Base-by-base conservation (phyloP, 495 filamentous ascomycete genomes). In the Xylaria telfairii region DNA sequence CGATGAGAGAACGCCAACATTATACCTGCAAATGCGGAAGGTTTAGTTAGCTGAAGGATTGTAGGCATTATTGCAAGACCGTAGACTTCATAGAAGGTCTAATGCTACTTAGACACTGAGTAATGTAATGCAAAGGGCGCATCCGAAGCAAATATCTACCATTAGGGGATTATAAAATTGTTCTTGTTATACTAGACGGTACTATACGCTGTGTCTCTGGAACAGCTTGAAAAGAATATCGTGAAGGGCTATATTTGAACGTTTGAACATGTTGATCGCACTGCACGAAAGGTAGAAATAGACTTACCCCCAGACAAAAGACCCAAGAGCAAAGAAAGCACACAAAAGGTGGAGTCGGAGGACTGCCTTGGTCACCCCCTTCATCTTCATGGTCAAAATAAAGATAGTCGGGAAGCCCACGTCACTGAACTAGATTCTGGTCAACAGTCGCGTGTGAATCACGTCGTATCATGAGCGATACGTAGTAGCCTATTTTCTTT, bases 241-340 rank as follows among this genome's bases (percentile, higher is more conserved):
- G 32, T 32, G 34, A 42, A 24, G 26, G 32, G 13, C 5, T 15
- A 53, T 72, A 4, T 21, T 26, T 0, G 44, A 21, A 3, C 9
- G 8, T 0, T 32, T 28, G 4, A 19, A 37, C 3, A 54, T 17
- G 34, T 66, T 8, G 57, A 47, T 1, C 3, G 32, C 24, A 64
- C 5, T 1, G 32, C 12, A 10, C 34, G 34, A 30, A 4, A 64
- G 44, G 2, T 32, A 21, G 42, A 56, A 51, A 39, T 12, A 63
- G n/a, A 78, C 82, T 72, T 72, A 88, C 86, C 87, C 87, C 87
- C 87, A 89, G n/a, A 85, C 81, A 41, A 87, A 87, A 1, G 86
- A 87, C 4, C 84, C 87, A n/a, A 89, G 72, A 0, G 83, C 86
- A 65, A 88, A 87, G 67, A 88, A 85, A 2, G 83, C 71, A 71